Evolutionary conservation across 768 basidiomycete genomes (phyloP).

Genomic region (Pleurotus cornucopiae): DNA sequence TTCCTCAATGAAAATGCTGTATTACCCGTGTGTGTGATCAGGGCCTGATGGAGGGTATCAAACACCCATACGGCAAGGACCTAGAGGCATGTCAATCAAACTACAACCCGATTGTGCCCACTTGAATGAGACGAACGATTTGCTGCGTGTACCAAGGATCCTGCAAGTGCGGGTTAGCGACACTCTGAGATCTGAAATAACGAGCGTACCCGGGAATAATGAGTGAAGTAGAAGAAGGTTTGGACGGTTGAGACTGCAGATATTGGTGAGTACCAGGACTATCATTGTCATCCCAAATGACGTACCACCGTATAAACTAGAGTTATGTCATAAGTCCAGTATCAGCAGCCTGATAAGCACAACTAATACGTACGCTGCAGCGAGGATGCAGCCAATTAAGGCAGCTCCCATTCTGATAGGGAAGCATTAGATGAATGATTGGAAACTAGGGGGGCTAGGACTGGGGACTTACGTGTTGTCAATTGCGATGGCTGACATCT

Average conservation of each 20-base stretch:
- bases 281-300: neutral
- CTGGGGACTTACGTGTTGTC: constrained; percentile 31
- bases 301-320: constrained; percentile 49
- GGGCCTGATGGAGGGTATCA: constrained; percentile 48
- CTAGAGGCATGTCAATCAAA: constrained; percentile 21
- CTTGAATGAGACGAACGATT: constrained; percentile 25
- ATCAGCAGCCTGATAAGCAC: neutral
- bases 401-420: constrained; percentile 41
- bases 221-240: constrained; percentile 49
- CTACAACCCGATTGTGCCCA: neutral
- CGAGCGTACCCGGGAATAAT: constrained; percentile 24
- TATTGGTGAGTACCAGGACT: neutral
- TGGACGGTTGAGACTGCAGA: constrained; percentile 49
- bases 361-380: constrained; percentile 39
- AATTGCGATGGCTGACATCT: constrained; percentile 14
- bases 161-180: constrained; percentile 14
- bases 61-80: constrained; percentile 44
- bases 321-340: neutral
- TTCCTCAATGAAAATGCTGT: no score
- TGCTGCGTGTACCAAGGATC: constrained; percentile 50
- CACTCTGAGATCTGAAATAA: constrained; percentile 20
- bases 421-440: neutral
- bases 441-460: neutral
- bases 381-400: constrained; percentile 44
- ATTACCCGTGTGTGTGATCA: constrained; percentile 48